These are phyloP conservation scores for Phtheirospermum japonicum DNA, from an alignment of 257 asterid species.

Conservation along the genomic window DNA sequence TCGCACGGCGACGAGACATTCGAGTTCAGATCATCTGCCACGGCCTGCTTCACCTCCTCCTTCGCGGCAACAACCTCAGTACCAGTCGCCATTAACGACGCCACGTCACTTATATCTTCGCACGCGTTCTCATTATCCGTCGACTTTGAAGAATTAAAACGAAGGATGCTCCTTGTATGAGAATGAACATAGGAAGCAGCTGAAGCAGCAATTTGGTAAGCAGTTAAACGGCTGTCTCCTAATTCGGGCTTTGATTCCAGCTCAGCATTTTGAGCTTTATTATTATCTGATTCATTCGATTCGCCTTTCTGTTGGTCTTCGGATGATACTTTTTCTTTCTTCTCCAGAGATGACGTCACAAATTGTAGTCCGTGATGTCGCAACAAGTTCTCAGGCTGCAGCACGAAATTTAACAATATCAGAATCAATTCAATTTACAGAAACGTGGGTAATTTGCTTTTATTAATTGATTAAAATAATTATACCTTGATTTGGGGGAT, in stretches of 20 bases:
- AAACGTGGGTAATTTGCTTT: too few relatives aligned
- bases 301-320: constrained; percentile 32
- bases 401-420: too few relatives aligned
- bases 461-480: too few relatives aligned
- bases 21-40: constrained; percentile 90
- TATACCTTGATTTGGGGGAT: constrained; percentile 75
- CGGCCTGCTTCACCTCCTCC: constrained; percentile 97
- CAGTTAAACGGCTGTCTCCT: constrained; percentile 22
- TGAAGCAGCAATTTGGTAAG: constrained; percentile 87
- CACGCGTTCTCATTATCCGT: constrained; percentile 25
- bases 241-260: too few relatives aligned
- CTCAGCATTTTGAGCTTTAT: constrained; percentile 27
- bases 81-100: constrained; percentile 82
- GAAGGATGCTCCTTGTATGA: constrained; percentile 71
- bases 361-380: constrained; percentile 51
- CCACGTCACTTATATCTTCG: constrained; percentile 39
- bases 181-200: constrained; percentile 93
- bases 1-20: constrained; percentile 78
- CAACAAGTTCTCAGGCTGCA: constrained; percentile 69
- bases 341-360: constrained; percentile 83
- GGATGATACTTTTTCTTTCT: constrained; percentile 59
- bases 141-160: constrained; percentile 49
- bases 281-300: too few relatives aligned
- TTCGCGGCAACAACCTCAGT: constrained; percentile 95
- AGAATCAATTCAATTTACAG: too few relatives aligned